phyloP scores from a whole-genome alignment of 139 green algal species.

The Pseudopediastrum boryanum region DNA sequence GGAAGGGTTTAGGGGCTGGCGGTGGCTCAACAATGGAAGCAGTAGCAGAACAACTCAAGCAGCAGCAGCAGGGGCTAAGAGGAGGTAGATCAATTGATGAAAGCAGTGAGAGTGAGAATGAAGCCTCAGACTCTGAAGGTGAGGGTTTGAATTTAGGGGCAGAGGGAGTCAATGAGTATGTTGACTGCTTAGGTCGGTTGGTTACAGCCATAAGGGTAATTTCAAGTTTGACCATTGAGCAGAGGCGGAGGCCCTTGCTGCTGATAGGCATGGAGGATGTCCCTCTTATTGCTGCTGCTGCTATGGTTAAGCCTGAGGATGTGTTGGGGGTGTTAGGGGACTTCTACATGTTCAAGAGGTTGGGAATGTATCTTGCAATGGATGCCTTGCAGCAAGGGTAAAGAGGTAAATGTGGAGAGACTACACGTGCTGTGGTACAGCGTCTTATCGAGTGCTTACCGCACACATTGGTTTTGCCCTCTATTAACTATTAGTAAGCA shows the following conservation, averaged over 20 bases:
- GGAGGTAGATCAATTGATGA: not conserved
- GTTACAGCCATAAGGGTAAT: not conserved
- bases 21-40: constrained; percentile 11
- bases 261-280: not conserved
- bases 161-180: constrained; percentile 10
- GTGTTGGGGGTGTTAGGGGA: constrained; percentile 11
- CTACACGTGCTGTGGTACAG: no score
- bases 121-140: not conserved
- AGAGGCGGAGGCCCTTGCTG: not conserved
- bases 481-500: no score
- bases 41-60: not conserved
- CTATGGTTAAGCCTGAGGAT: not conserved
- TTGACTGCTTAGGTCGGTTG: not conserved
- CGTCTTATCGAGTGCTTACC: no score
- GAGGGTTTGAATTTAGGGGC: not conserved
- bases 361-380: no score
- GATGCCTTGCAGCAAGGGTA: no score
- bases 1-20: no score
- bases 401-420: no score
- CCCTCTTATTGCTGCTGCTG: not conserved
- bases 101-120: not conserved
- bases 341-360: constrained; percentile 27
- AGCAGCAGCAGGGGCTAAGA: not conserved
- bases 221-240: not conserved
- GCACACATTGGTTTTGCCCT: no score